A percentile compares a stretch with the other conserved stretches of the same genome.
These are phyloP conservation scores for Rhododendron simsii DNA, from an alignment of 148 eudicot species.

Conservation along the genomic window DNA sequence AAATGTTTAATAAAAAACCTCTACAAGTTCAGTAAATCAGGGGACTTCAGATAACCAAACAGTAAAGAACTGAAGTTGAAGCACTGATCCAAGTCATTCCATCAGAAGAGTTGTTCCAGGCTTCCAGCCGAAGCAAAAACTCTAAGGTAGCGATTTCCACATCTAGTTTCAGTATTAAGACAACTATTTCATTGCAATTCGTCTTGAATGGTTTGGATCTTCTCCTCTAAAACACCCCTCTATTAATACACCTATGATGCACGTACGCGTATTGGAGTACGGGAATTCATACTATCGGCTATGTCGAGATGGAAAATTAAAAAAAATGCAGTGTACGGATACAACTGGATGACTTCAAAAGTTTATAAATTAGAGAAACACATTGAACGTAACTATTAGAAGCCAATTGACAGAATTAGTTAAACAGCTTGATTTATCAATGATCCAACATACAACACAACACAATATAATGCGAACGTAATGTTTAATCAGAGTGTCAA, in stretches of 20 bases:
- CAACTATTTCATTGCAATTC: neutral
- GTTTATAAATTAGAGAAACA: too few relatives aligned
- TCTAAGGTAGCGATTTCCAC: neutral
- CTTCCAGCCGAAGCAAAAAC: neutral
- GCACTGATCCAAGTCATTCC: neutral
- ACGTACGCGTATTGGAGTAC: neutral
- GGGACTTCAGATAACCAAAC: neutral
- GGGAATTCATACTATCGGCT: neutral
- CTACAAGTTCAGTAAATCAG: neutral
- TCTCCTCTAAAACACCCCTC: neutral
- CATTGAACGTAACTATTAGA: too few relatives aligned
- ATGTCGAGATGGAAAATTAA: neutral
- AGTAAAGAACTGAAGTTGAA: neutral
- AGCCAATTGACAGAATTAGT: neutral
- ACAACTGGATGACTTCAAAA: neutral
- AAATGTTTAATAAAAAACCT: neutral
- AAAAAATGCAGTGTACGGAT: neutral
- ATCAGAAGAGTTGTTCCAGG: neutral
- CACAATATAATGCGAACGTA: too few relatives aligned
- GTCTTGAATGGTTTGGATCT: neutral
- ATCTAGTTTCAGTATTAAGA: neutral
- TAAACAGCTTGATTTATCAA: neutral
- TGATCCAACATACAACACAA: neutral
- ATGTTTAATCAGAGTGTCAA: neutral
- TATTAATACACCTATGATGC: neutral